Percentiles rank a stretch among this genome's conserved stretches.
Conservation (phyloP, 495 filamentous ascomycete genomes). For the Cenococcum geophilum region DNA sequence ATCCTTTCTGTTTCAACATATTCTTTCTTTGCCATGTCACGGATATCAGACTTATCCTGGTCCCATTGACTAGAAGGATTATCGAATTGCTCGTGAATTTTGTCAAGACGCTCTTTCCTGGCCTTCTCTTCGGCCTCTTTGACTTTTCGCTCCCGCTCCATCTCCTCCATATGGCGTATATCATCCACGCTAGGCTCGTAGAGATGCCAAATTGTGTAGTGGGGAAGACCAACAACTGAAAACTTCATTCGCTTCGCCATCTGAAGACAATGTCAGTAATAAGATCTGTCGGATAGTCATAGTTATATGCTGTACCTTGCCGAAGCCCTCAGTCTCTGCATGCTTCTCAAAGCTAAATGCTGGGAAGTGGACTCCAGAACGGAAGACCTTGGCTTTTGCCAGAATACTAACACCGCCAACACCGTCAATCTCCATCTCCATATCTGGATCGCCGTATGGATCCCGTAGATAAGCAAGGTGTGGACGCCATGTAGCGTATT, state of each 20-base stretch:
- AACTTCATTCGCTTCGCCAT: conserved; percentile 96
- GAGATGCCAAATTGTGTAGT: conserved; percentile 99
- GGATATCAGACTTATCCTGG: conserved; percentile 69
- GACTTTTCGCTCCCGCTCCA: conserved; percentile 74
- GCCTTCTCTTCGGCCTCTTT: conserved; percentile 64
- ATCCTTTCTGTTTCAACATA: conserved; percentile 37
- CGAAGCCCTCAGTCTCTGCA: conserved; percentile 97
- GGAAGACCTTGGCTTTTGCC: conserved; percentile 91
- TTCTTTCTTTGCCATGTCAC: conserved; percentile 58
- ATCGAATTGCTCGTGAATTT: conserved; percentile 65
- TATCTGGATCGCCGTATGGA: conserved; percentile 95
- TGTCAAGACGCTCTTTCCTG: conserved; percentile 56
- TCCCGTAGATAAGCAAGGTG: conserved; percentile 96
- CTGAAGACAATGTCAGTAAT: conserved; percentile 41
- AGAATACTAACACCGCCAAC: conserved; percentile 97
- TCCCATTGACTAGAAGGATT: conserved; percentile 55
- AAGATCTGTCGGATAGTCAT: not conserved
- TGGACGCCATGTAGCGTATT: conserved; percentile 97
- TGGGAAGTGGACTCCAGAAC: conserved; percentile 92
- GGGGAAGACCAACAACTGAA: conserved; percentile 92
- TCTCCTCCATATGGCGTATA: conserved; percentile 93
- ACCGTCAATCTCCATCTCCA: conserved; percentile 99
- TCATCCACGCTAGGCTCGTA: conserved; percentile 98
- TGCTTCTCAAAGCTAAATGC: conserved; percentile 99
- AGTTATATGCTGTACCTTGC: conserved; percentile 61